These are phyloP conservation scores for Vanrija humicola DNA, from an alignment of 1,284 basidiomycete species.

Conservation along the genomic window DNA sequence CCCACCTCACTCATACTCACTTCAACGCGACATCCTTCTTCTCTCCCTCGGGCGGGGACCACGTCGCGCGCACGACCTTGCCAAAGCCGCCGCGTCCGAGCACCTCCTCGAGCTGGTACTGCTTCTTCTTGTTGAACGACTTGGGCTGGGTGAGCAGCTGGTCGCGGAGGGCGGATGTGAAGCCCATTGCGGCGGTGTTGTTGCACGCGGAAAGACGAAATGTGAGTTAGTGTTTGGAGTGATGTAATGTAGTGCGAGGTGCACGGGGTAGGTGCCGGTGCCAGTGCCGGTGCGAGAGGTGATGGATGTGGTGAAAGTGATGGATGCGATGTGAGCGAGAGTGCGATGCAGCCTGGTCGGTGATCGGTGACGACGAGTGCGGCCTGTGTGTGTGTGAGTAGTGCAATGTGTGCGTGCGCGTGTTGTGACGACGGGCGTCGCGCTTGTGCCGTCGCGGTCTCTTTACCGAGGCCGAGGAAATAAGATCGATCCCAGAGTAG, in stretches of 20 bases:
- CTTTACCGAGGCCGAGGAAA: no score
- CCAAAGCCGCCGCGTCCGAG: constrained; percentile 81
- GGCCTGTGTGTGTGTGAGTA: neutral
- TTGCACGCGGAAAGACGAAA: neutral
- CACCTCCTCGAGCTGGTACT: constrained; percentile 45
- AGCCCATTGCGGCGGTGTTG: constrained; percentile 21
- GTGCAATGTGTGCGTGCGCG: neutral
- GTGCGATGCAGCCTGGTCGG: neutral
- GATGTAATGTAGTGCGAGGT: no score
- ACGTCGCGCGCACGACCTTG: constrained; percentile 66
- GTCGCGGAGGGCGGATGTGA: constrained; percentile 41
- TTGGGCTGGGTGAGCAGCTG: constrained; percentile 69
- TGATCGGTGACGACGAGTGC: neutral
- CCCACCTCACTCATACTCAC: constrained; percentile 21
- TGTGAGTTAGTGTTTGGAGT: neutral
- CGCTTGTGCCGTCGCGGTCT: no score
- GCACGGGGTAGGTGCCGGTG: no score
- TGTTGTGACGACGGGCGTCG: no score
- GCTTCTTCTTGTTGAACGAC: constrained; percentile 77
- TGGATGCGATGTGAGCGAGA: no score
- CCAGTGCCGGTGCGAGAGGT: no score
- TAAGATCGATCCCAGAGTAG: no score
- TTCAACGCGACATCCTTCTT: constrained; percentile 71
- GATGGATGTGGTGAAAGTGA: neutral
- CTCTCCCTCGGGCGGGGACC: constrained; percentile 49